phyloP scores from a whole-genome alignment of 1,284 basidiomycete genomes.

The Microbotryum lychnidis-dioicae region DNA sequence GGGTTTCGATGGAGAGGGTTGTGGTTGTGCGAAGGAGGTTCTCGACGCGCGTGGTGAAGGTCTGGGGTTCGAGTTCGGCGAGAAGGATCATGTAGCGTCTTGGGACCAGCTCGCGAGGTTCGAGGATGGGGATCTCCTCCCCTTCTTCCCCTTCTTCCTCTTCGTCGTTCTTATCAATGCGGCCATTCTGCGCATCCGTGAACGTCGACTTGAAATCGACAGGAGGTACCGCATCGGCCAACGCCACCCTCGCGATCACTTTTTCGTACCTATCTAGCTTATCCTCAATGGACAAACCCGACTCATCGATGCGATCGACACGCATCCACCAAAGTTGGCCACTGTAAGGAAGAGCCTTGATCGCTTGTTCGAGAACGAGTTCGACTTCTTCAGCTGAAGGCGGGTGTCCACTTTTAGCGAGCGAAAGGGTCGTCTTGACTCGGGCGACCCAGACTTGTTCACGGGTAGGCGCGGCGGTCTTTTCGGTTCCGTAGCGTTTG shows the following conservation, averaged over 20 bases:
- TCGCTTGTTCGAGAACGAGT: constrained; percentile 3
- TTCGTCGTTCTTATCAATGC: not conserved
- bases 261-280: constrained; percentile 16
- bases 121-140: not conserved
- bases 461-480: not conserved
- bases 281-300: not conserved
- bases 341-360: constrained; percentile 15
- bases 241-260: constrained; percentile 14
- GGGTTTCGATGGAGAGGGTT: not conserved
- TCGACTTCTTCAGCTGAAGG: not conserved
- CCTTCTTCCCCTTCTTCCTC: too few relatives aligned
- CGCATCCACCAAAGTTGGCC: constrained; percentile 22
- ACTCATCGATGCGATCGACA: not conserved
- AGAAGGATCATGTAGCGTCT: constrained; percentile 20
- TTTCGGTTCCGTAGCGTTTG: constrained; percentile 4
- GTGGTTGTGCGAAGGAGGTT: not conserved
- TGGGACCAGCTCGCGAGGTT: constrained; percentile 23
- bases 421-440: constrained; percentile 10
- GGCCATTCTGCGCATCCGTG: not conserved
- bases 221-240: constrained; percentile 23
- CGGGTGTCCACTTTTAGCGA: not conserved
- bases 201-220: constrained; percentile 14
- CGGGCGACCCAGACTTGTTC: constrained; percentile 26
- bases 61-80: not conserved
- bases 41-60: not conserved